Evolutionary conservation across 169 alveolate species (phyloP).

Genomic region (Plasmodium gaboni): DNA sequence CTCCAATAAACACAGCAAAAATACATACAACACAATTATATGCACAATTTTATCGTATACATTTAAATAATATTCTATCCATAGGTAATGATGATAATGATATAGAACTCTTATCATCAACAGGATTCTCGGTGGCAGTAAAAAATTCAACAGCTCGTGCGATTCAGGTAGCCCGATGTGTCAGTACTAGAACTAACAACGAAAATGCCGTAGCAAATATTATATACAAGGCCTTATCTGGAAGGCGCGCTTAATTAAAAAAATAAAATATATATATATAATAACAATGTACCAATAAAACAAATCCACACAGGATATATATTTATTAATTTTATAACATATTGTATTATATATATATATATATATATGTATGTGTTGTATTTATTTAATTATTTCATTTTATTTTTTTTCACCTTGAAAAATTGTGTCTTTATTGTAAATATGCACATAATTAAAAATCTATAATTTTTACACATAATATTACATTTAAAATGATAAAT

Average conservation of each 20-base stretch:
- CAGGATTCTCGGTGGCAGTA: slow-evolving; percentile 53
- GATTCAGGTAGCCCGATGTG: slow-evolving; percentile 20
- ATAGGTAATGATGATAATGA: slow-evolving; percentile 59
- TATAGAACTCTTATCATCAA: slow-evolving; percentile 39
- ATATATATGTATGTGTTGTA: too few relatives aligned
- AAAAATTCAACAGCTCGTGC: slow-evolving; percentile 20
- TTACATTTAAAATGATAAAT: too few relatives aligned
- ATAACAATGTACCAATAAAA: too few relatives aligned
- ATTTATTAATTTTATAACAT: too few relatives aligned
- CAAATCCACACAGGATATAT: too few relatives aligned
- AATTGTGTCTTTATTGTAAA: too few relatives aligned
- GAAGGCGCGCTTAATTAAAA: neutral
- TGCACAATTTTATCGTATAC: slow-evolving; percentile 32
- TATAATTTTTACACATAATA: too few relatives aligned
- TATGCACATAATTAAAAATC: too few relatives aligned
- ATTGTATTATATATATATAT: too few relatives aligned
- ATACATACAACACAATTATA: slow-evolving; percentile 8
- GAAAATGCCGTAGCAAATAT: slow-evolving; percentile 56
- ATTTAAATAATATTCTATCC: slow-evolving; percentile 20
- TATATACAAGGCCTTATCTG: slow-evolving; percentile 25
- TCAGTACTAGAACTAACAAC: slow-evolving; percentile 30
- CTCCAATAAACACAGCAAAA: slow-evolving; percentile 52
- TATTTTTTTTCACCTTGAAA: too few relatives aligned
- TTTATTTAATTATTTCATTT: too few relatives aligned
- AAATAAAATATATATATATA: neutral